Base-by-base conservation (phyloP, 2,329 filamentous ascomycete species). In the Chrysoporthe cubensis region DNA sequence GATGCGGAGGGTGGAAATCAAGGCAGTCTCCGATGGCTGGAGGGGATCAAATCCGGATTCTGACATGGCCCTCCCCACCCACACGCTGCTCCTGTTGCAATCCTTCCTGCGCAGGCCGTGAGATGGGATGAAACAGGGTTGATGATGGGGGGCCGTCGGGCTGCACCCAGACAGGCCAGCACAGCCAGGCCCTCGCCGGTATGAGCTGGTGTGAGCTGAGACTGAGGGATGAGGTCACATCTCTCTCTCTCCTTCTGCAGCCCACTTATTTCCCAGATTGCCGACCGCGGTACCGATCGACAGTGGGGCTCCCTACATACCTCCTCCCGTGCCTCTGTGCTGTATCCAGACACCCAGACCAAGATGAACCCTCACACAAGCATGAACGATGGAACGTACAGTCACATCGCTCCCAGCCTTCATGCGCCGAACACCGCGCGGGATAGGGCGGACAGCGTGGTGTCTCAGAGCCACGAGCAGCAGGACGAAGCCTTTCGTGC, bases 71-170 rank as follows among this genome's bases (percentile, higher is more conserved):
- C 13, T n/a, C 26, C 50, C 32, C 50, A 54, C 50, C 48, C 50
- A 54, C 50, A 32, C 48, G 26, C 32, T 26, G 13, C 6, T 52
- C 4, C 32, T 16, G 13, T 32, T 54, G 18, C 8, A 34, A 54
- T 54, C 26, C 50, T 54, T 54, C 50, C 50, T 7, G 2, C 21
- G 21, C 50, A 16, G 26, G n/a, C 5, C 7, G 50, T 54, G 50
- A 54, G 26, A 54, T 14, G 9, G 50, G 50, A 54, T 54, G 50
- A 54, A 54, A 54, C 50, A 54, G 50, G 50, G 50, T 32, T 26
- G 26, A 26, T 16, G 14, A 14, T n/a, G 48, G 48, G 48, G 3
- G 48, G n/a, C 48, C n/a, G n/a, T 52, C 26, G 9, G 48, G 48
- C n/a, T 26, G 26, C 26, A 26, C 26, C 26, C 26, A 26, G 26